These are phyloP conservation scores for Arabidopsis suecica DNA, from an alignment of 345 rosid genomes.

Conservation along the genomic window DNA sequence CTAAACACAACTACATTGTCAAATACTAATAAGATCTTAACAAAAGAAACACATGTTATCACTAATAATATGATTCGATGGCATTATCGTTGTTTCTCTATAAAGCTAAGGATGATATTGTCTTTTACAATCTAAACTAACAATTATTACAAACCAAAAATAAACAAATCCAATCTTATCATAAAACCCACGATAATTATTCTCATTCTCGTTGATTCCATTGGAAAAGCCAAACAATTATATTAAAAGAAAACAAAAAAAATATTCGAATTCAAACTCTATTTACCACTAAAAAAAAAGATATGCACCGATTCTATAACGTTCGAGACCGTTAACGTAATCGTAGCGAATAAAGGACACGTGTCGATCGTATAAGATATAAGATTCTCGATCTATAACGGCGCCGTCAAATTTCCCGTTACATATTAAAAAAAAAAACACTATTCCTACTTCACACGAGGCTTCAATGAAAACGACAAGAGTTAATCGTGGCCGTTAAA, in stretches of 20 bases:
- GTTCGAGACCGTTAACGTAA: slow-evolving; percentile 12
- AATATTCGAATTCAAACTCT: not conserved
- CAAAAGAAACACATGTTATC: no score
- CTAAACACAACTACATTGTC: no score
- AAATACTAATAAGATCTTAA: no score
- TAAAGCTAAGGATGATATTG: slow-evolving; percentile 1
- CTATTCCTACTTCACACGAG: slow-evolving; percentile 34
- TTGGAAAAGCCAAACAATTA: slow-evolving; percentile 19
- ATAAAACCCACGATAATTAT: slow-evolving; percentile 19
- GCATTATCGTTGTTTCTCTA: not conserved
- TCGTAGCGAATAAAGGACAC: not conserved
- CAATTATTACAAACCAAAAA: slow-evolving; percentile 23
- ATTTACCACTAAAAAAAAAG: not conserved
- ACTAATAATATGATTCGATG: not conserved
- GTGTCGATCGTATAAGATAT: not conserved
- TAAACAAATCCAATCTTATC: slow-evolving; percentile 42
- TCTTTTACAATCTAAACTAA: not conserved
- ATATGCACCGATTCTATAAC: not conserved
- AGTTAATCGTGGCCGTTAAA: slow-evolving; percentile 33
- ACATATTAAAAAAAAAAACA: not conserved
- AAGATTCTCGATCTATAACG: not conserved
- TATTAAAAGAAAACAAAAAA: not conserved
- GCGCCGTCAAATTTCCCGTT: slow-evolving; percentile 47
- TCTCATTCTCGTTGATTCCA: slow-evolving; percentile 31
- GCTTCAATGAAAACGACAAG: slow-evolving; percentile 32